A percentile compares a stretch with the other conserved stretches of the same genome.
phyloP scores from a whole-genome alignment of 2,329 filamentous ascomycete genomes.

The Teratosphaeria destructans region DNA sequence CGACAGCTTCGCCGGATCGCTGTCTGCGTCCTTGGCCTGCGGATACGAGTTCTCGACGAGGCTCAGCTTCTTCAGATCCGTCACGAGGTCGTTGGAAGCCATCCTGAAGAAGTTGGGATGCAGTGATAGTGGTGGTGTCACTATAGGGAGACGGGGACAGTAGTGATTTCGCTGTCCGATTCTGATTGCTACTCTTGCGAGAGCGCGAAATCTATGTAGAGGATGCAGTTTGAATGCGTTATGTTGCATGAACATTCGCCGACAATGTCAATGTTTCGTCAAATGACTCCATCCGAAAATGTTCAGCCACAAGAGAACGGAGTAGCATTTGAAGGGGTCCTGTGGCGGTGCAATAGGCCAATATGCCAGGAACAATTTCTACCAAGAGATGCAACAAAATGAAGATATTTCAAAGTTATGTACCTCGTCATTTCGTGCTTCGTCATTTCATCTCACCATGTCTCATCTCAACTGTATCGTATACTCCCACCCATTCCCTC shows the following conservation, averaged over 20 bases:
- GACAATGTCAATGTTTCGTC: neutral
- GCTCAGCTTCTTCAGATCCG: slow-evolving; percentile 18
- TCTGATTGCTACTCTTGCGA: neutral
- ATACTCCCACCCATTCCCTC: slow-evolving; percentile 1
- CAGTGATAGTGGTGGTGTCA: neutral
- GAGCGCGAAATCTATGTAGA: neutral
- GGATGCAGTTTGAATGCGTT: neutral
- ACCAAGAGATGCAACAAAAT: neutral
- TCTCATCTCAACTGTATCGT: neutral
- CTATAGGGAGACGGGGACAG: neutral
- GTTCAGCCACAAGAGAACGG: neutral
- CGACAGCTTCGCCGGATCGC: slow-evolving; percentile 26
- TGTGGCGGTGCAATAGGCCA: neutral
- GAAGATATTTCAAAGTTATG: no score
- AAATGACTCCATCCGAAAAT: neutral
- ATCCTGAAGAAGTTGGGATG: slow-evolving; percentile 10
- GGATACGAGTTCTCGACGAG: slow-evolving; percentile 25
- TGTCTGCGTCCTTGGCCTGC: slow-evolving; percentile 20
- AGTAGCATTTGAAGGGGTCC: neutral
- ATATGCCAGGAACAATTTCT: neutral
- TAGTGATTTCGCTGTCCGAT: neutral
- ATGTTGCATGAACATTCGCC: neutral
- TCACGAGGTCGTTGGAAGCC: slow-evolving; percentile 23
- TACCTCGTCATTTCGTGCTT: neutral
- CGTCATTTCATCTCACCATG: neutral